A percentile compares a stretch with the other conserved stretches of the same genome.
phyloP scores from a whole-genome alignment of 2,329 filamentous ascomycete species.

The Phialophora verrucosa region DNA sequence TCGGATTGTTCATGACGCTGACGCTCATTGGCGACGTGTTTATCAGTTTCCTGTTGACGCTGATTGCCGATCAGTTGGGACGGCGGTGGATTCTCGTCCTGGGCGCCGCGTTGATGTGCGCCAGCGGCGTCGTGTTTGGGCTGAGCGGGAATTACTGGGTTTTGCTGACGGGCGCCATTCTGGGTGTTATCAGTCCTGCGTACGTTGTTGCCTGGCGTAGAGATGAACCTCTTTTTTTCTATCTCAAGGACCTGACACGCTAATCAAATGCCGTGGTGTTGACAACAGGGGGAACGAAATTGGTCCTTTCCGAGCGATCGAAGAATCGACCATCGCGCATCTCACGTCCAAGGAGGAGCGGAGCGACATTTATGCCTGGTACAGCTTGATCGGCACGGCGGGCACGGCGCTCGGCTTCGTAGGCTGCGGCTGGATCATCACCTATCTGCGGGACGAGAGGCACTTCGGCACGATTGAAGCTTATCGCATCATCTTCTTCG shows the following conservation, averaged over 20 bases:
- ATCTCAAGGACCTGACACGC: no score
- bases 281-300: slow-evolving; percentile 64
- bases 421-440: slow-evolving; percentile 58
- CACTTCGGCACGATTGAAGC: slow-evolving; percentile 58
- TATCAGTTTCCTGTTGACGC: slow-evolving; percentile 62
- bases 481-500: slow-evolving; percentile 64
- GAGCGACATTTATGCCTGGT: slow-evolving; percentile 38
- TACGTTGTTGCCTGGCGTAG: slow-evolving; percentile 39
- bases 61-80: slow-evolving; percentile 64
- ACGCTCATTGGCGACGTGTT: slow-evolving; percentile 67
- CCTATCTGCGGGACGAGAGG: slow-evolving; percentile 51
- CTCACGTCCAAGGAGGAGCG: slow-evolving; percentile 29
- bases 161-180: slow-evolving; percentile 61
- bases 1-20: slow-evolving; percentile 69
- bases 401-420: slow-evolving; percentile 62
- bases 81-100: slow-evolving; percentile 59
- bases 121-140: slow-evolving; percentile 63
- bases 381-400: slow-evolving; percentile 59
- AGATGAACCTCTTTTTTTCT: no score
- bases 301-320: slow-evolving; percentile 66
- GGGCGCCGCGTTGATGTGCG: slow-evolving; percentile 62
- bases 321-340: slow-evolving; percentile 55
- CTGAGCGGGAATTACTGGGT: slow-evolving; percentile 61
- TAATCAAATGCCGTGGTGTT: background rate
- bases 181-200: slow-evolving; percentile 65